Evolutionary conservation across 2,329 filamentous ascomycete species (phyloP), one percentile per base, ranked within the genome.

Genomic region (Hypoxylon sp.): DNA sequence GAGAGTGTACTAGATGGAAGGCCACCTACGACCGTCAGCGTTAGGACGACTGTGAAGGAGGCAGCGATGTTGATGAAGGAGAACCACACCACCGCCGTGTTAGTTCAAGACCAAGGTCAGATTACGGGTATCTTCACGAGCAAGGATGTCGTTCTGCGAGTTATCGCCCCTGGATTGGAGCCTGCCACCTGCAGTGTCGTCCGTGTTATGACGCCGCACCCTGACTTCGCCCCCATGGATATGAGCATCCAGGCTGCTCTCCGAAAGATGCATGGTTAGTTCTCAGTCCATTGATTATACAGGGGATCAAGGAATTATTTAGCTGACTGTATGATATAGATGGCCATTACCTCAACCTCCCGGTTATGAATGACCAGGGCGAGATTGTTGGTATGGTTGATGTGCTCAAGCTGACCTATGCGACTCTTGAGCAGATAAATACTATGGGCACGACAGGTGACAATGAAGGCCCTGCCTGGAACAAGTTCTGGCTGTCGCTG

Each of bases 341-440:
- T 84, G 96, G 96, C 13, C 96, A 99, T 81, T 99, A 99, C 81
- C 89, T 99, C 61, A 99, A 99, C 80, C 85, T 99, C 48, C 96
- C 96, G 8, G 96, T 99, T 70, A 99, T 99, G 96, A 98, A 98
- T 81, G 94, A 97, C 73, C 87, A 89, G 69, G 96, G 95, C 71
- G 96, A 99, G 81, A 99, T 99, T 78, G 96, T 99, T 65, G 96
- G 96, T 76, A 99, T 99, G 96, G 96, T 99, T 26, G 96, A 99
- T 81, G 96, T 99, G 66, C 88, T 99, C 70, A 98, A 98, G 84
- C 87, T 99, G 77, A 99, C 96, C 22, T 99, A 99, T 81, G 96
- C 96, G 54, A 99, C 96, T 4, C 87, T 99, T 59, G 96, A 99
- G 82, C 95, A 98, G 84, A 94, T 97, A 82, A 98, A 98, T 84